phyloP scores from a whole-genome alignment of 129 eudicot species.

The Kitagawia praeruptora region DNA sequence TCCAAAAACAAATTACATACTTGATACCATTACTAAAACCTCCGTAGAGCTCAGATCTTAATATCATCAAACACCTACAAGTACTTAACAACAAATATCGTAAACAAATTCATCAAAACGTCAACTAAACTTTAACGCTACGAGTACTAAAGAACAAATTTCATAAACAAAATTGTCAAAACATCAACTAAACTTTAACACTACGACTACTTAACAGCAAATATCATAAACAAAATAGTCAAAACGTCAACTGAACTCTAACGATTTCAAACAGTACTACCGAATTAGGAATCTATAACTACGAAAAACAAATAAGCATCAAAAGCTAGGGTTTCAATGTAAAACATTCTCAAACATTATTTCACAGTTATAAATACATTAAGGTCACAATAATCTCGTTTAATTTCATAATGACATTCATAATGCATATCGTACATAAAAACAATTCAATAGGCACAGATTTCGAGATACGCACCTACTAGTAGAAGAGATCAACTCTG shows the following conservation, averaged over 20 bases:
- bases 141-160: too few relatives aligned
- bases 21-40: neutral
- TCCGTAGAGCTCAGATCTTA: neutral
- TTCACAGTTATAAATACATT: neutral
- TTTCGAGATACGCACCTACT: neutral
- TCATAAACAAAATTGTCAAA: neutral
- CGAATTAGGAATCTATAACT: neutral
- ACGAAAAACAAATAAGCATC: neutral
- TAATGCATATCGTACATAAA: neutral
- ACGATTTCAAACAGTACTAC: neutral
- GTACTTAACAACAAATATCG: neutral
- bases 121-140: neutral
- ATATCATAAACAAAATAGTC: neutral
- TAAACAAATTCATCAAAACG: neutral
- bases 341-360: neutral
- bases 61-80: neutral
- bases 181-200: neutral
- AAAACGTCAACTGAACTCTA: neutral
- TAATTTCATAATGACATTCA: neutral
- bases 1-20: neutral
- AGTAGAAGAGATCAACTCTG: neutral
- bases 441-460: neutral
- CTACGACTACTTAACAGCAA: too few relatives aligned
- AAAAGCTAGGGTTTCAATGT: constrained; percentile 11
- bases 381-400: neutral